Conservation (phyloP, 352 stramenopile species). For the Pythium rishiriense region DNA sequence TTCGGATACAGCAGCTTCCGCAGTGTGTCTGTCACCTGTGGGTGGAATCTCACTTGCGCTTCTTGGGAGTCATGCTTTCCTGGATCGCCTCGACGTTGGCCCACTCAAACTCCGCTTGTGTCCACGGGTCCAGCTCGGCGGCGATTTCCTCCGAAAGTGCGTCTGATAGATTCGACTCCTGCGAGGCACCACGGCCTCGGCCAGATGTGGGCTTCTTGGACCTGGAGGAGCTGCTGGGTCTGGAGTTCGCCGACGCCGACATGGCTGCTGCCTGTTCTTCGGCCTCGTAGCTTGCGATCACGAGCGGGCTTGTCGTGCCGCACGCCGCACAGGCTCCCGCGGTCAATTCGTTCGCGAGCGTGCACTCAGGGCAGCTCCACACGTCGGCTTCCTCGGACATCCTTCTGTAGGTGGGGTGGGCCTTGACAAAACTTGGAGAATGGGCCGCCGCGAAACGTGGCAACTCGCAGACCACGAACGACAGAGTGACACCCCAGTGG, state of each 20-base stretch:
- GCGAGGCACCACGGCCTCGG: conserved; percentile 34
- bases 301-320: conserved; percentile 62
- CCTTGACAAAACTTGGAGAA: no score
- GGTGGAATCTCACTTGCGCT: conserved; percentile 26
- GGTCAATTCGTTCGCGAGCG: conserved; percentile 59
- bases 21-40: background rate
- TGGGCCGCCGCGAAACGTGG: no score
- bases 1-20: background rate
- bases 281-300: conserved; percentile 55
- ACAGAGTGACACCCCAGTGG: no score
- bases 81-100: conserved; percentile 60
- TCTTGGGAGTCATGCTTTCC: conserved; percentile 31
- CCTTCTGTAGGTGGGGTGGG: background rate
- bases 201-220: conserved; percentile 1
- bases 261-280: conserved; percentile 37
- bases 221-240: background rate
- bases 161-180: conserved; percentile 40
- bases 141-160: conserved; percentile 33
- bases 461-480: no score
- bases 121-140: conserved; percentile 56
- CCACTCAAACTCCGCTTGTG: conserved; percentile 70
- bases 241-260: conserved; percentile 8
- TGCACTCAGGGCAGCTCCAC: conserved; percentile 61
- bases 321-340: conserved; percentile 61
- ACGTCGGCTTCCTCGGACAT: conserved; percentile 34